A percentile compares a stretch with the other conserved stretches of the same genome.
Evolutionary conservation across 192 early-diverging fungal species (phyloP).

Genomic region (Podila verticillata): DNA sequence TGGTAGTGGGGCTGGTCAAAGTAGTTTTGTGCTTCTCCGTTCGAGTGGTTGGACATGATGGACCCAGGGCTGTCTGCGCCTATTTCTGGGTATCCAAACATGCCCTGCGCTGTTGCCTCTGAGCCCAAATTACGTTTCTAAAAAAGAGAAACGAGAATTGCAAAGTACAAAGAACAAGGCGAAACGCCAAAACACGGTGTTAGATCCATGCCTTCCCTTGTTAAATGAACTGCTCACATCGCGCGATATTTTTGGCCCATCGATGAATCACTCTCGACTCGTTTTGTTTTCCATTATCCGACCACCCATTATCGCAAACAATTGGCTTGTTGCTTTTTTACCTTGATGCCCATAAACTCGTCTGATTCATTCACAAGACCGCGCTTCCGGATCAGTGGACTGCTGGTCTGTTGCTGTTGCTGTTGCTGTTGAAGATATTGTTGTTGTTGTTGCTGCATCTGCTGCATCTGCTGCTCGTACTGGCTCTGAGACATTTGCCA

Average conservation of each 20-base stretch:
- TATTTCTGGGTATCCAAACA: slow-evolving; percentile 21
- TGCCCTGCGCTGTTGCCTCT: slow-evolving; percentile 16
- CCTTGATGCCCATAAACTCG: slow-evolving; percentile 26
- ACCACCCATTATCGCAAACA: background rate
- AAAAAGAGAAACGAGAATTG: background rate
- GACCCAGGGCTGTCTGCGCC: slow-evolving; percentile 30
- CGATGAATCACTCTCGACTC: too few species aligned
- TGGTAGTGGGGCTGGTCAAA: slow-evolving; percentile 30
- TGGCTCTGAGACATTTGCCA: slow-evolving; percentile 3
- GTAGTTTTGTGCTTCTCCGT: slow-evolving; percentile 15
- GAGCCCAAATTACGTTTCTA: slow-evolving; percentile 50
- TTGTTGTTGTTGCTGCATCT: background rate
- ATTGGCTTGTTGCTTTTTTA: background rate
- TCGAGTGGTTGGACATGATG: slow-evolving; percentile 1
- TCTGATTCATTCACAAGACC: slow-evolving; percentile 34
- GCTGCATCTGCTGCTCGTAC: background rate
- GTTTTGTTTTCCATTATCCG: too few species aligned
- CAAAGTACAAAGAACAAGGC: too few species aligned
- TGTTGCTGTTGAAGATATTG: background rate
- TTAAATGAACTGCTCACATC: too few species aligned
- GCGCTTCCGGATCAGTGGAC: slow-evolving; percentile 23
- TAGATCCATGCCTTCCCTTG: too few species aligned
- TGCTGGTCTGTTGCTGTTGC: background rate
- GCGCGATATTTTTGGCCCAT: too few species aligned
- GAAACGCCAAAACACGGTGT: too few species aligned